phyloP scores from a whole-genome alignment of 2,329 filamentous ascomycete species.

The Boeremia exigua region DNA sequence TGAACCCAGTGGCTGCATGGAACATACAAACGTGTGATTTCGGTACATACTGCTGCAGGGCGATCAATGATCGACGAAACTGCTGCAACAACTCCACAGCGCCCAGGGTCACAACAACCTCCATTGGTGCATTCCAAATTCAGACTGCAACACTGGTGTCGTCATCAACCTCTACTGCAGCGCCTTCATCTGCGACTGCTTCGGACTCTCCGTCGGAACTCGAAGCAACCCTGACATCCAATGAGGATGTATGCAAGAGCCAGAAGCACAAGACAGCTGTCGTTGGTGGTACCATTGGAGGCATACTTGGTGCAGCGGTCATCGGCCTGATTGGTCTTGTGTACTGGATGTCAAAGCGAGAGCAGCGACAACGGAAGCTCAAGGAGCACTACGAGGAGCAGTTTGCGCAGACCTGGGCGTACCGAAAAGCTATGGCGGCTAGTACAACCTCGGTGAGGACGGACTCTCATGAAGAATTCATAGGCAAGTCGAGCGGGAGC shows the following conservation, averaged over 20 bases:
- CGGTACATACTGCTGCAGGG: conserved; percentile 45
- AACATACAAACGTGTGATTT: conserved; percentile 44
- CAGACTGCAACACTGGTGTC: conserved; percentile 15
- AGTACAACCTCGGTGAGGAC: conserved; percentile 12
- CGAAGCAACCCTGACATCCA: conserved; percentile 6
- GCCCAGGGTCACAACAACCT: conserved; percentile 29
- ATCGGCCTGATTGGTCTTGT: conserved; percentile 22
- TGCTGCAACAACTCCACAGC: conserved; percentile 41
- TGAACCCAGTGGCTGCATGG: conserved; percentile 34
- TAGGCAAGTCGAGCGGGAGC: not conserved
- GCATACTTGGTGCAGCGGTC: conserved; percentile 31
- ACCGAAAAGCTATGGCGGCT: conserved; percentile 30
- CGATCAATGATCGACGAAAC: conserved; percentile 27
- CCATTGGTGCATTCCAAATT: conserved; percentile 32
- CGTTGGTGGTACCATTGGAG: conserved; percentile 35
- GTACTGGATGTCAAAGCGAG: conserved; percentile 36
- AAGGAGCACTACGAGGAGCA: conserved; percentile 46
- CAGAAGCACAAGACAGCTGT: conserved; percentile 30
- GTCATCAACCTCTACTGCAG: conserved; percentile 6
- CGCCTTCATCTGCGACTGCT: conserved; percentile 6
- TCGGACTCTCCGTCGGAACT: conserved; percentile 12
- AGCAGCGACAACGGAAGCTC: conserved; percentile 38
- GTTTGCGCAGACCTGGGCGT: conserved; percentile 36
- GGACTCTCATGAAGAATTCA: conserved; percentile 3
- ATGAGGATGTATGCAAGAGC: conserved; percentile 18